Percentiles rank a stretch among this genome's conserved stretches.
These are phyloP conservation scores for Cyclocybe cylindracea DNA, from an alignment of 768 basidiomycete species.

Conservation along the genomic window DNA sequence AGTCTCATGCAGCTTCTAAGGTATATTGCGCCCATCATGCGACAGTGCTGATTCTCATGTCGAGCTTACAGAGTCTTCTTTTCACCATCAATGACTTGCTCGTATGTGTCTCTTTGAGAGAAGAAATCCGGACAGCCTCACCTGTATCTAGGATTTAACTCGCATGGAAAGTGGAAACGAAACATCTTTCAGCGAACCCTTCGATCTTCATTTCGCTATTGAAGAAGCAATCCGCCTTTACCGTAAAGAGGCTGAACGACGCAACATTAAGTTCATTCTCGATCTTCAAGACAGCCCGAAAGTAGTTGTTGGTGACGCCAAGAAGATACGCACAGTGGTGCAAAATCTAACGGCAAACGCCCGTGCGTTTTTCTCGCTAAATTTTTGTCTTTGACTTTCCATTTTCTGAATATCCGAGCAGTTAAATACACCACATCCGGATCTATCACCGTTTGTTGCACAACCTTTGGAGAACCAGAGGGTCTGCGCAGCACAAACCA, in stretches of 20 bases:
- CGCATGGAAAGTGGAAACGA: constrained; percentile 75
- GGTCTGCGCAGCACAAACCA: constrained; percentile 46
- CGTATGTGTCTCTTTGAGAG: constrained; percentile 28
- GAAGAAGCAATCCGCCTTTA: constrained; percentile 65
- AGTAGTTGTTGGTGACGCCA: constrained; percentile 69
- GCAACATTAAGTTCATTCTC: constrained; percentile 59
- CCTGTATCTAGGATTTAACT: constrained; percentile 59
- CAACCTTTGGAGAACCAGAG: constrained; percentile 48
- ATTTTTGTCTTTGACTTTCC: not conserved
- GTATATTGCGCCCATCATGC: constrained; percentile 24
- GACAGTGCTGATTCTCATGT: not conserved
- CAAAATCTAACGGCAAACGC: constrained; percentile 80
- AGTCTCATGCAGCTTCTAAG: constrained; percentile 77
- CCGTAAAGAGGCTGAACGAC: constrained; percentile 62
- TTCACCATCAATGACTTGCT: constrained; percentile 86
- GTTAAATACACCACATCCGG: constrained; percentile 76
- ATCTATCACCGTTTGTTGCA: constrained; percentile 60
- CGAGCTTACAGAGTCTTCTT: constrained; percentile 51
- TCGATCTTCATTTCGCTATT: constrained; percentile 63
- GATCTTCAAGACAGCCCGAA: constrained; percentile 55
- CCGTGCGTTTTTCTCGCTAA: constrained; percentile 35
- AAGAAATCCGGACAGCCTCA: not conserved
- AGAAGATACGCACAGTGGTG: constrained; percentile 74
- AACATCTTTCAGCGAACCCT: constrained; percentile 76
- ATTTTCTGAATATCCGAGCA: constrained; percentile 17